Percentiles rank a stretch among this genome's conserved stretches.
Evolutionary conservation across 169 alveolate species (phyloP).

Genomic region (Eimeria acervulina): DNA sequence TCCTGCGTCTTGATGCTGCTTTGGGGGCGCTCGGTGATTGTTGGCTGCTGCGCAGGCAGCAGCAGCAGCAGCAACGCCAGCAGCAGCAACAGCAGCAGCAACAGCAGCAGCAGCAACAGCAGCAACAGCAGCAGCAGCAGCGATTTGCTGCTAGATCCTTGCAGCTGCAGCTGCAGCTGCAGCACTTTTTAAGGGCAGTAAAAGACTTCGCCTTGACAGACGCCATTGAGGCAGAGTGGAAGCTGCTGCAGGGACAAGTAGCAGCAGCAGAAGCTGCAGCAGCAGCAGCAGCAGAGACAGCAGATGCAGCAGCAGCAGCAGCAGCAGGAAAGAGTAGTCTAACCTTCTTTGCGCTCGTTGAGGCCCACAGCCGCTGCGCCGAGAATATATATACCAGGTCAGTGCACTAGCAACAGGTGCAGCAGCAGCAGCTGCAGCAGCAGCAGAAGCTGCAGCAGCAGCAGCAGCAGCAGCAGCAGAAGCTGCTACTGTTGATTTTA

Average conservation of each 20-base stretch:
- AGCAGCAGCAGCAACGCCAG: neutral
- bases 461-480: no score
- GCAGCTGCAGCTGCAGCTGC: conserved; percentile 23
- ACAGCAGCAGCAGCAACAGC: no score
- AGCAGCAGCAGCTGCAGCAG: neutral
- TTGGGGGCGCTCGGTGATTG: neutral
- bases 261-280: no score
- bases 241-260: neutral
- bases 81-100: neutral
- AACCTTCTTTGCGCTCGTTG: neutral
- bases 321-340: neutral
- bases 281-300: no score
- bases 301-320: neutral
- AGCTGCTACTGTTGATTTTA: no score
- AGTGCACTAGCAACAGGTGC: neutral
- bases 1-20: neutral
- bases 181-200: neutral
- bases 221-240: neutral
- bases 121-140: neutral
- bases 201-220: neutral
- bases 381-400: neutral
- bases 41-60: no score
- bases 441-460: no score
- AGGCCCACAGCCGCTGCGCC: neutral
- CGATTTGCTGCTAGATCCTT: neutral